phyloP scores from a whole-genome alignment of 2,329 filamentous ascomycete genomes.

The Penicillium paneum region DNA sequence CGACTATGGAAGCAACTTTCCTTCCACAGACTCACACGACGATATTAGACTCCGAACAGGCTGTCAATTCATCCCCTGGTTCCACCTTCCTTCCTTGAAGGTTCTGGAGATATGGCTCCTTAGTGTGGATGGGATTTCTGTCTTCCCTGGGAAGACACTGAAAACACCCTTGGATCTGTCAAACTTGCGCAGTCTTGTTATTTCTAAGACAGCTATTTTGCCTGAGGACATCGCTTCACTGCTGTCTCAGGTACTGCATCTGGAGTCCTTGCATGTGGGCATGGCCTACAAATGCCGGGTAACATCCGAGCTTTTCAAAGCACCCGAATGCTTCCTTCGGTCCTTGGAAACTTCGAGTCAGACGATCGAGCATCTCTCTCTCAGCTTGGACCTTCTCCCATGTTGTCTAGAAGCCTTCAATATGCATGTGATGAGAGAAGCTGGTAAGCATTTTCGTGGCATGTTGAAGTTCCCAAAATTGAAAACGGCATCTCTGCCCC shows the following conservation, averaged over 20 bases:
- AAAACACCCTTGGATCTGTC: neutral
- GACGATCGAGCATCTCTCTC: neutral
- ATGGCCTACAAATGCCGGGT: neutral
- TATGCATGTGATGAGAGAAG: neutral
- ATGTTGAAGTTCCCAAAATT: neutral
- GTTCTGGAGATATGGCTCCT: slow-evolving; percentile 6
- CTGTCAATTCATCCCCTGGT: slow-evolving; percentile 5
- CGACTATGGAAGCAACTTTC: slow-evolving; percentile 2
- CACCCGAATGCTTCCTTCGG: neutral
- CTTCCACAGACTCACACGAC: neutral
- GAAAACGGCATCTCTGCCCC: neutral
- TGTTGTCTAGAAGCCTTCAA: neutral
- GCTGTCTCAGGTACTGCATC: neutral
- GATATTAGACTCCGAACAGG: no score
- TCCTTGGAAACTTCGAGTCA: neutral
- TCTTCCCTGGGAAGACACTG: neutral
- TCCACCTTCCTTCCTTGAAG: slow-evolving; percentile 4
- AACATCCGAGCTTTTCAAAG: neutral
- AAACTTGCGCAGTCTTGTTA: neutral
- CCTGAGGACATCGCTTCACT: neutral
- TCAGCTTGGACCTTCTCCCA: neutral
- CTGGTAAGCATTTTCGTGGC: neutral
- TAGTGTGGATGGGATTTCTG: neutral
- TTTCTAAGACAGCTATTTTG: neutral
- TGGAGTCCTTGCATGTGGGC: neutral